phyloP scores from a whole-genome alignment of 352 stramenopile species.

The Globisporangium canariense region DNA sequence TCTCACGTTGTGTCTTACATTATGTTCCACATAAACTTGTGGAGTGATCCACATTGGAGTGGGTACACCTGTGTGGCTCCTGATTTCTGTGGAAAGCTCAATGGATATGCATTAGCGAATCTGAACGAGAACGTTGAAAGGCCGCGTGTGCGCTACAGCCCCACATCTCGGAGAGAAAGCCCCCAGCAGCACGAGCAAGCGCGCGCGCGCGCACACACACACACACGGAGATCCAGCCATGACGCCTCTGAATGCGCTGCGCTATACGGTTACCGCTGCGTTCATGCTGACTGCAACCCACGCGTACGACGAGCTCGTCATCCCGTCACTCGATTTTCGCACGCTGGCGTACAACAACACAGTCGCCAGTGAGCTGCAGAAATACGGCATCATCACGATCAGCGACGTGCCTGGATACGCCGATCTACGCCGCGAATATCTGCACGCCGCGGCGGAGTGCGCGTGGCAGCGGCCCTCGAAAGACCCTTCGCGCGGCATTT shows the following conservation, averaged over 20 bases:
- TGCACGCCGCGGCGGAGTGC: slow-evolving; percentile 12
- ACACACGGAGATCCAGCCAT: background rate
- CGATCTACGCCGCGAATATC: slow-evolving; percentile 8
- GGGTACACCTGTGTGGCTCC: background rate
- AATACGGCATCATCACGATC: slow-evolving; percentile 18
- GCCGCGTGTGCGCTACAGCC: too few relatives aligned
- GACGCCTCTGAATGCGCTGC: background rate
- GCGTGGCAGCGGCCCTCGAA: background rate
- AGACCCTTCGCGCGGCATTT: background rate
- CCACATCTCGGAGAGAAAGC: background rate
- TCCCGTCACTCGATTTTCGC: slow-evolving; percentile 15
- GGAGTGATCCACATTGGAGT: background rate
- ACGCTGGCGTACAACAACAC: slow-evolving; percentile 7
- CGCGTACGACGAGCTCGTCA: background rate
- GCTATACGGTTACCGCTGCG: background rate
- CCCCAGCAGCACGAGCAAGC: background rate
- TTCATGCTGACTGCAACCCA: background rate
- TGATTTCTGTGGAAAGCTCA: too few relatives aligned
- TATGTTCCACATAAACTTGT: background rate
- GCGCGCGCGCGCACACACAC: background rate
- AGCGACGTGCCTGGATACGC: slow-evolving; percentile 12
- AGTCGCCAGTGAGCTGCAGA: slow-evolving; percentile 13
- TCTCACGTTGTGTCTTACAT: too few relatives aligned
- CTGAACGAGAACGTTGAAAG: too few relatives aligned
- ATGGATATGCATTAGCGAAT: too few relatives aligned